phyloP scores from a whole-genome alignment of 257 asterid genomes.

The Solanum commersonii region DNA sequence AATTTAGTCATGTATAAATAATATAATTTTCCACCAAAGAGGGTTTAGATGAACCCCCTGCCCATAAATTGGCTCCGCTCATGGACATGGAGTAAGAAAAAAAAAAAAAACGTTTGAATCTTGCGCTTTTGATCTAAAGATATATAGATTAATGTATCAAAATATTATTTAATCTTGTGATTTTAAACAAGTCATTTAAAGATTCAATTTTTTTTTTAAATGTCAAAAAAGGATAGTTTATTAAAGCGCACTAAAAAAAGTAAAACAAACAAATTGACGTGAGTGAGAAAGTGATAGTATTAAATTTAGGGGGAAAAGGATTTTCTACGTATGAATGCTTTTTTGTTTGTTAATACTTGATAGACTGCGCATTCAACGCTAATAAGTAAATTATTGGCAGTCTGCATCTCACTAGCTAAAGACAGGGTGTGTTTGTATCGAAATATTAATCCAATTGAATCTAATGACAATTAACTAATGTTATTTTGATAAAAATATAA shows the following conservation, averaged over 20 bases:
- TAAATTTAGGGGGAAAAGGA: neutral
- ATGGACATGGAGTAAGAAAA: neutral
- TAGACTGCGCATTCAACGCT: conserved; percentile 1
- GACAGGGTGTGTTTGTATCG: neutral
- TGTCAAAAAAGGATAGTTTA: too few species aligned
- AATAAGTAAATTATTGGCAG: neutral
- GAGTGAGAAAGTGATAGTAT: neutral
- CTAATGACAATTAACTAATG: too few species aligned
- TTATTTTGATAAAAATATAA: too few species aligned
- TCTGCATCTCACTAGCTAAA: neutral
- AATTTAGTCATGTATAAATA: too few species aligned
- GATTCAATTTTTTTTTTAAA: too few species aligned
- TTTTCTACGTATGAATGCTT: neutral
- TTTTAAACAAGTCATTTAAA: too few species aligned
- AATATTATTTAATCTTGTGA: too few species aligned
- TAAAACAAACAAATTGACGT: too few species aligned
- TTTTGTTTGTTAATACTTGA: neutral
- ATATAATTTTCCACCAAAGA: too few species aligned
- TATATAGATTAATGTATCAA: too few species aligned
- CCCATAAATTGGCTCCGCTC: neutral
- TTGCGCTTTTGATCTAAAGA: too few species aligned
- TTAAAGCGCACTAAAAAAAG: neutral
- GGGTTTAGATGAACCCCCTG: neutral
- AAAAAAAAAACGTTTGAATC: too few species aligned
- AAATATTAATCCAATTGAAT: neutral